Percentiles rank a stretch among this genome's conserved stretches.
Conservation (phyloP, 495 filamentous ascomycete species). For the Penicillium fimorum region DNA sequence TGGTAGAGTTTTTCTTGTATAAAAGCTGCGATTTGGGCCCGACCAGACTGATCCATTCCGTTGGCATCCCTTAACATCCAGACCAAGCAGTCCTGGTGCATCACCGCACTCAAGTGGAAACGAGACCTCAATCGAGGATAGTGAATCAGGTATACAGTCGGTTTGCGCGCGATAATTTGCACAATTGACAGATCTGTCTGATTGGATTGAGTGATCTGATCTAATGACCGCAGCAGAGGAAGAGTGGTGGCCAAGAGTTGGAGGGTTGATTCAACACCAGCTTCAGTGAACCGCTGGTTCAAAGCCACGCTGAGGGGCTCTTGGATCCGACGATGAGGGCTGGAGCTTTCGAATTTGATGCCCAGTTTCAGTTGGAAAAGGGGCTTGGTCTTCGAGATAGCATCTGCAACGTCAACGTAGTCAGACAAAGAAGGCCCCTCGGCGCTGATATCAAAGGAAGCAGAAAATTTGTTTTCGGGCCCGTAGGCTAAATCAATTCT, state of each 20-base stretch:
- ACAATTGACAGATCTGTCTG: conserved; percentile 28
- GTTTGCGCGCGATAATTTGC: conserved; percentile 42
- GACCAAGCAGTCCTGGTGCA: conserved; percentile 31
- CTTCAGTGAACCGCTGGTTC: conserved; percentile 49
- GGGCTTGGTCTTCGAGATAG: conserved; percentile 25
- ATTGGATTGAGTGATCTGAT: conserved; percentile 34
- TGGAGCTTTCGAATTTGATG: conserved; percentile 56
- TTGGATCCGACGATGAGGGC: conserved; percentile 73
- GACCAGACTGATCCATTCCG: conserved; percentile 13
- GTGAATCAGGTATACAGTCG: conserved; percentile 44
- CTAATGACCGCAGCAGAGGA: conserved; percentile 65
- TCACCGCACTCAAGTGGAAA: conserved; percentile 36
- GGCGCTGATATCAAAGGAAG: conserved; percentile 33
- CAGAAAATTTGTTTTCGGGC: conserved; percentile 26
- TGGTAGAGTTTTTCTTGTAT: conserved; percentile 39
- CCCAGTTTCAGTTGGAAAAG: conserved; percentile 34
- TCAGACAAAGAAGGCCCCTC: conserved; percentile 17
- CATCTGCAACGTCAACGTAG: conserved; percentile 24
- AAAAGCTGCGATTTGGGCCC: conserved; percentile 16
- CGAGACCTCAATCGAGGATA: conserved; percentile 38
- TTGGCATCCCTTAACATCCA: conserved; percentile 45
- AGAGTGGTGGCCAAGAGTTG: conserved; percentile 60
- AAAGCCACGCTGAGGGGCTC: conserved; percentile 61
- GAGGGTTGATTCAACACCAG: conserved; percentile 55
- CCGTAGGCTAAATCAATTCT: conserved; percentile 41